phyloP scores from a whole-genome alignment of 2,329 filamentous ascomycete species.

The Trichoderma koningii region DNA sequence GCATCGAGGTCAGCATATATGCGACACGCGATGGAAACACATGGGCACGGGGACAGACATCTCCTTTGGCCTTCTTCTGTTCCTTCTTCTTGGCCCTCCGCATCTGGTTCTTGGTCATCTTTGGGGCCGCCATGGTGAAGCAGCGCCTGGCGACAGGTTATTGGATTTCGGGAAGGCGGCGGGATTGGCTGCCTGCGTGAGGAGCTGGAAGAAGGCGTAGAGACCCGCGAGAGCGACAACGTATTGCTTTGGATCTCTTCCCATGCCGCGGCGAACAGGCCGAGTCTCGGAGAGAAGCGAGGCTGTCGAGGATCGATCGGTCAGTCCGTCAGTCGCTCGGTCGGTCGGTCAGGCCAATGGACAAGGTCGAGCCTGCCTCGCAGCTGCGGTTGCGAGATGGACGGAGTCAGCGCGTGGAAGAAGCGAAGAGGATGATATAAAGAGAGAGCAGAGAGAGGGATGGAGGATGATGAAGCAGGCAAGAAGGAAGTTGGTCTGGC shows the following conservation, averaged over 20 bases:
- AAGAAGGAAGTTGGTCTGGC: too few relatives aligned
- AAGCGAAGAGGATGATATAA: too few relatives aligned
- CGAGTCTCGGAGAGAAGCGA: conserved; percentile 3
- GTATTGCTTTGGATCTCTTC: conserved; percentile 44
- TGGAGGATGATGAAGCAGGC: too few relatives aligned
- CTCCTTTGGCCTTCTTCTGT: conserved; percentile 68
- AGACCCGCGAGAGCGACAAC: conserved; percentile 39
- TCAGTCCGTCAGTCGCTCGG: neutral
- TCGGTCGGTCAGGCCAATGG: neutral
- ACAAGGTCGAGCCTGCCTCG: neutral
- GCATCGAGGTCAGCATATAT: neutral
- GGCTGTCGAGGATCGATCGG: neutral
- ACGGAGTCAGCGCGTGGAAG: neutral
- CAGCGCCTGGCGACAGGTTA: conserved; percentile 34
- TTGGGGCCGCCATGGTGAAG: conserved; percentile 62
- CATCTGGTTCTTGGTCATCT: conserved; percentile 92
- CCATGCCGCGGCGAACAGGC: conserved; percentile 35
- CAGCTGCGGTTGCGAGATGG: neutral
- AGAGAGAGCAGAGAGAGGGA: neutral
- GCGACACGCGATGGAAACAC: neutral
- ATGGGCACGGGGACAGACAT: conserved; percentile 43
- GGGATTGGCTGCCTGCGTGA: conserved; percentile 41
- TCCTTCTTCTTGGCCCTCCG: conserved; percentile 93
- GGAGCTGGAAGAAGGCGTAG: conserved; percentile 43
- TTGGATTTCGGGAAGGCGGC: conserved; percentile 34